phyloP scores from a whole-genome alignment of 164 flowering plant species.

The Dillenia turbinata region DNA sequence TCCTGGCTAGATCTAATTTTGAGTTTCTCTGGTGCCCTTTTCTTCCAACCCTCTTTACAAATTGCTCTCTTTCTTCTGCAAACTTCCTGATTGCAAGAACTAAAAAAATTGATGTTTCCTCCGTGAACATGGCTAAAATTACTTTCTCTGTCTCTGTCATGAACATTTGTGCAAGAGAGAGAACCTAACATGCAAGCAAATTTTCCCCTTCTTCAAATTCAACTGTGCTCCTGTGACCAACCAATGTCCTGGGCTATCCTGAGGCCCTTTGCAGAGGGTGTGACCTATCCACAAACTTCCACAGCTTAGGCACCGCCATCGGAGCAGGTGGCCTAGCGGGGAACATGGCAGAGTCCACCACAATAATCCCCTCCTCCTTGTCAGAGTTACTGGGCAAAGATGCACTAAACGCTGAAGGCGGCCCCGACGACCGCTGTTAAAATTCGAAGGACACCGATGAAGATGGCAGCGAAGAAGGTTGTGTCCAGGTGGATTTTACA shows the following conservation, averaged over 20 bases:
- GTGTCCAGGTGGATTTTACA: constrained; percentile 45
- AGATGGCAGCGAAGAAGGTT: constrained; percentile 26
- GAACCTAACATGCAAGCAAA: constrained; percentile 61
- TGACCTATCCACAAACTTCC: constrained; percentile 54
- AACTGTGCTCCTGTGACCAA: constrained; percentile 80
- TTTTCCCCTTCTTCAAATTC: constrained; percentile 63
- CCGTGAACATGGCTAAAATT: no score
- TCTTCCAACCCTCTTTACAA: constrained; percentile 16
- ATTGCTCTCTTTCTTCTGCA: background rate
- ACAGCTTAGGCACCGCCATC: constrained; percentile 39
- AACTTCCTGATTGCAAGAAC: background rate
- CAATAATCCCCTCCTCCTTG: constrained; percentile 29
- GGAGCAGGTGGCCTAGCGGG: constrained; percentile 72
- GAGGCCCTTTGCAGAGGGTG: constrained; percentile 64
- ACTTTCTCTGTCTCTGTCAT: background rate
- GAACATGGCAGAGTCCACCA: constrained; percentile 65
- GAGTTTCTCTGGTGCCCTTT: constrained; percentile 14
- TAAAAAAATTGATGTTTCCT: background rate
- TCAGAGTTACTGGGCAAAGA: constrained; percentile 30
- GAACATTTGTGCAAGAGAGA: constrained; percentile 39
- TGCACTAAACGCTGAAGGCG: constrained; percentile 31
- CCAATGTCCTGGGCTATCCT: constrained; percentile 85
- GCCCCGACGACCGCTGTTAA: no score
- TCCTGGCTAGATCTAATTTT: no score
- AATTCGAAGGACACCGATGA: no score